These are phyloP conservation scores for Aspergillus floridensis DNA, from an alignment of 2,329 filamentous ascomycete species.

Conservation along the genomic window DNA sequence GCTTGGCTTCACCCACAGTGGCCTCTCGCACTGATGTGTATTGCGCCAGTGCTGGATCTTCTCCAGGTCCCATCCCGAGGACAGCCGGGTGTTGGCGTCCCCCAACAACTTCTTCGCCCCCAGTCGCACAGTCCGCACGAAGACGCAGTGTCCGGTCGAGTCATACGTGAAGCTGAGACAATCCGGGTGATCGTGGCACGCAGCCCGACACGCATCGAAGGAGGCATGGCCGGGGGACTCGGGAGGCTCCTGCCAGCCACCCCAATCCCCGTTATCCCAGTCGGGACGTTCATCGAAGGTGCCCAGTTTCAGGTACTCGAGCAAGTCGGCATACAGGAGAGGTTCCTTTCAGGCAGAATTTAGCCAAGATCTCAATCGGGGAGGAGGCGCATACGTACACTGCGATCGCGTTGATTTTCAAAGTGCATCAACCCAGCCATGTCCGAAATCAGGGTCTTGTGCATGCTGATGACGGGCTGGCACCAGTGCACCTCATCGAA, in stretches of 20 bases:
- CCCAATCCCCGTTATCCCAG: slow-evolving; percentile 39
- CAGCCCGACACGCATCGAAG: slow-evolving; percentile 27
- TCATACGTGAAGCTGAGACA: slow-evolving; percentile 30
- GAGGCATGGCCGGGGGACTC: slow-evolving; percentile 29
- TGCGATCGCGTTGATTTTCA: slow-evolving; percentile 21
- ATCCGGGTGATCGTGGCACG: slow-evolving; percentile 23
- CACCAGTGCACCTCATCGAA: slow-evolving; percentile 52
- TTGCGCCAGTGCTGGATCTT: slow-evolving; percentile 25
- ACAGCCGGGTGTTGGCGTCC: slow-evolving; percentile 8
- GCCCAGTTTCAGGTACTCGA: slow-evolving; percentile 28
- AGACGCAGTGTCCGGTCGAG: slow-evolving; percentile 21
- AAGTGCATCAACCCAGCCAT: slow-evolving; percentile 53
- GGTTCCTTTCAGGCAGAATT: neutral
- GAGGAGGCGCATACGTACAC: slow-evolving; percentile 15
- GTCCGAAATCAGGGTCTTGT: slow-evolving; percentile 49
- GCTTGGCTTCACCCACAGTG: slow-evolving; percentile 12
- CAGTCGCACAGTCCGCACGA: slow-evolving; percentile 24
- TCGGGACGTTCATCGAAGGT: slow-evolving; percentile 21
- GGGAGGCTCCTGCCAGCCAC: slow-evolving; percentile 27
- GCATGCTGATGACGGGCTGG: slow-evolving; percentile 51
- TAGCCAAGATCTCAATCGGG: neutral
- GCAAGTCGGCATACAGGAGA: slow-evolving; percentile 27
- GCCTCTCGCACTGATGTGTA: slow-evolving; percentile 18
- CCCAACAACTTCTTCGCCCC: slow-evolving; percentile 17
- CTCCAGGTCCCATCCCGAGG: slow-evolving; percentile 29